Percentiles rank a stretch among this genome's conserved stretches.
phyloP scores from a whole-genome alignment of 2,329 filamentous ascomycete genomes.

The Cladophialophora bantiana region DNA sequence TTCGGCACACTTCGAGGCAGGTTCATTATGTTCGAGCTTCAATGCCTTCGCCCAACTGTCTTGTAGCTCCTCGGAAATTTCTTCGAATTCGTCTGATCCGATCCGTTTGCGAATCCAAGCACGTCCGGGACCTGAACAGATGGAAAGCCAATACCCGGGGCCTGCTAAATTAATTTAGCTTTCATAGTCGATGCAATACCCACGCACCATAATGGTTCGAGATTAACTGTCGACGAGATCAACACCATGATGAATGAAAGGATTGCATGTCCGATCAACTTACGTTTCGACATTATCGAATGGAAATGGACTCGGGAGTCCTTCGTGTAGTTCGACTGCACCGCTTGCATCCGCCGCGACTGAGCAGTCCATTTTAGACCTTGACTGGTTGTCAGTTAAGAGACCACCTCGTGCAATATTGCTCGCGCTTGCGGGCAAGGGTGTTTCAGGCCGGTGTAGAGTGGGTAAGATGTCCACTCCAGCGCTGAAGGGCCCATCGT shows the following conservation, averaged over 20 bases:
- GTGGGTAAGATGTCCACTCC: too few relatives aligned
- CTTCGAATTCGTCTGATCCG: conserved; percentile 10
- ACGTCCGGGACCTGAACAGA: conserved; percentile 12
- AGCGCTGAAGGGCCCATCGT: too few relatives aligned
- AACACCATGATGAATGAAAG: background rate
- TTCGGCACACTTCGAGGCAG: conserved; percentile 3
- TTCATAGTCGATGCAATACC: background rate
- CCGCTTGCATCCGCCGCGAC: too few relatives aligned
- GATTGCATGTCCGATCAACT: background rate
- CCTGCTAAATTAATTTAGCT: conserved; percentile 4
- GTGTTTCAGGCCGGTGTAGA: too few relatives aligned
- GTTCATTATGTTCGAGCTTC: conserved; percentile 6
- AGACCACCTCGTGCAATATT: too few relatives aligned
- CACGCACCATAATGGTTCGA: conserved; percentile 12
- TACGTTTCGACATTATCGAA: background rate
- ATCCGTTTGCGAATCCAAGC: conserved; percentile 10
- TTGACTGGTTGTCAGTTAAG: too few relatives aligned
- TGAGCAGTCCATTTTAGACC: too few relatives aligned
- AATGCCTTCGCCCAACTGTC: conserved; percentile 6
- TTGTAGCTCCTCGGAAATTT: conserved; percentile 7
- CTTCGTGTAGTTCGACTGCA: too few relatives aligned
- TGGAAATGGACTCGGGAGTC: too few relatives aligned
- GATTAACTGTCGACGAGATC: background rate
- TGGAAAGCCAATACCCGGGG: conserved; percentile 14
- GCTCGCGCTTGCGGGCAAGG: too few relatives aligned